These are phyloP conservation scores for Bretschneidera sinensis DNA, from an alignment of 345 rosid species.

Conservation along the genomic window DNA sequence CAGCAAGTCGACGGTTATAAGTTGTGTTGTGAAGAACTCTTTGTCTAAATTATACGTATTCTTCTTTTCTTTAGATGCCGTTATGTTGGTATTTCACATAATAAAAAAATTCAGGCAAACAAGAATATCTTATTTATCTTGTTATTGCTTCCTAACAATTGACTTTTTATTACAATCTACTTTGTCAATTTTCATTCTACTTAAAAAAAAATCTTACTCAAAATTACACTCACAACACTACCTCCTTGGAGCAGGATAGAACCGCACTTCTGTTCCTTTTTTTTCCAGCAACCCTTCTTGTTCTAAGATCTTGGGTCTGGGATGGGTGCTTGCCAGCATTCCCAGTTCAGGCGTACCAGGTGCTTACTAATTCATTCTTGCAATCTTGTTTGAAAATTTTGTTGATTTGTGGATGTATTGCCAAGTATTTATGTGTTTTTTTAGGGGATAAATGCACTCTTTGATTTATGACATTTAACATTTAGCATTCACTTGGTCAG, in stretches of 20 bases:
- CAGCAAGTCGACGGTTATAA: not conserved
- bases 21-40: too few species aligned
- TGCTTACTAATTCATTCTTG: slow-evolving; percentile 10
- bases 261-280: slow-evolving; percentile 93
- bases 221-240: not conserved
- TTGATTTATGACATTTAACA: not conserved
- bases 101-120: too few species aligned
- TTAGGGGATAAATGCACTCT: not conserved
- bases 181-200: not conserved
- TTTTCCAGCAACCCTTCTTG: slow-evolving; percentile 71
- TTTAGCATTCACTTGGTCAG: slow-evolving; percentile 28
- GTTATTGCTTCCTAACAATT: too few species aligned
- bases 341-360: slow-evolving; percentile 96
- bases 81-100: not conserved
- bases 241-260: slow-evolving; percentile 65
- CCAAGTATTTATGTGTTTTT: not conserved
- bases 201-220: too few species aligned
- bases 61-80: not conserved
- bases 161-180: not conserved
- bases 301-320: slow-evolving; percentile 81
- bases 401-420: not conserved
- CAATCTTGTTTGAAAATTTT: not conserved
- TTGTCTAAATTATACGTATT: not conserved
- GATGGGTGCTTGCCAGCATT: slow-evolving; percentile 88
- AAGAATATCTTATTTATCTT: too few species aligned